A percentile compares a stretch with the other conserved stretches of the same genome.
Conservation (phyloP, 495 filamentous ascomycete genomes). For the Penicillium daleae region DNA sequence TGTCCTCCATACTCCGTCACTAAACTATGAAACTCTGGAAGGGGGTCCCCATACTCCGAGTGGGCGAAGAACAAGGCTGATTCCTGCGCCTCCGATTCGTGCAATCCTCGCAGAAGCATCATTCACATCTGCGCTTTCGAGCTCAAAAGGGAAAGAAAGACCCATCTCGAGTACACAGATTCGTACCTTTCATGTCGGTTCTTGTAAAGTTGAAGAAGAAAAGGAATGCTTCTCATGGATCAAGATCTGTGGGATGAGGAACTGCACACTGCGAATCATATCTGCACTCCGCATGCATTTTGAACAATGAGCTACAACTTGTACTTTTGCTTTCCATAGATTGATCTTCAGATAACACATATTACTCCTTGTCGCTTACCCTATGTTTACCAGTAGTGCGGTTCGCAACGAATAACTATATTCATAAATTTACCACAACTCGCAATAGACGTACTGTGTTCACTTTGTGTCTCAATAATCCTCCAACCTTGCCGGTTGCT, state of each 20-base stretch:
- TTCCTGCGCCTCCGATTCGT: conserved; percentile 32
- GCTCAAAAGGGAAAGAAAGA: not conserved
- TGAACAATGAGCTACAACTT: not conserved
- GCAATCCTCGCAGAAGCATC: not conserved
- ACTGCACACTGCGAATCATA: not conserved
- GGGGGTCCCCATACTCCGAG: conserved; percentile 1
- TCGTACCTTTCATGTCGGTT: not conserved
- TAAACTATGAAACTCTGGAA: not conserved
- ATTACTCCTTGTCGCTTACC: not conserved
- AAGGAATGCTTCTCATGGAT: not conserved
- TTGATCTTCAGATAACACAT: not conserved
- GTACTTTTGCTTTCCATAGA: not conserved
- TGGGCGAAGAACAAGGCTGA: conserved; percentile 3
- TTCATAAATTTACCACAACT: not conserved
- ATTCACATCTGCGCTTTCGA: not conserved
- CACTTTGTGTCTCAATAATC: too few species aligned
- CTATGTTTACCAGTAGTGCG: too few species aligned
- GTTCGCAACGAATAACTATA: not conserved
- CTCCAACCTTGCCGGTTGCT: too few species aligned
- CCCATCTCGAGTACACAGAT: not conserved
- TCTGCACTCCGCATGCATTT: not conserved
- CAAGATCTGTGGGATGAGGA: not conserved
- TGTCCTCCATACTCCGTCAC: not conserved
- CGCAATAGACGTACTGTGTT: not conserved
- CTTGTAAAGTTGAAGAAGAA: not conserved